Percentiles rank a stretch among this genome's conserved stretches.
phyloP scores from a whole-genome alignment of 768 basidiomycete genomes.

The Mycena epipterygia region DNA sequence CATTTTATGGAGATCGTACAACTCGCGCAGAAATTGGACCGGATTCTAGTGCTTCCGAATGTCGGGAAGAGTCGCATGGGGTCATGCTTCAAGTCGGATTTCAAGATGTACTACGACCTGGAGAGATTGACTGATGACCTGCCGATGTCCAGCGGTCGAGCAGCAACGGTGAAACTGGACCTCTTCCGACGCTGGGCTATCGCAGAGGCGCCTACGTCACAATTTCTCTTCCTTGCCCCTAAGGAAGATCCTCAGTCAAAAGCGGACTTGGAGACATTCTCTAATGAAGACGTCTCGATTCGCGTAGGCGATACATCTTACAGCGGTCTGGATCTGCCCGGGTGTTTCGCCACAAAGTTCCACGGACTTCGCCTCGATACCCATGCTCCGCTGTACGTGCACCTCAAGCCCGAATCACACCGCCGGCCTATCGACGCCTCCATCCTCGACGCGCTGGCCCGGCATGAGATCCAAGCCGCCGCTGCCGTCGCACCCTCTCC shows the following conservation, averaged over 20 bases:
- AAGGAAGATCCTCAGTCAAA: slow-evolving; percentile 19
- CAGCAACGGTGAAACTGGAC: slow-evolving; percentile 49
- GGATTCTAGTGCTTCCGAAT: slow-evolving; percentile 73
- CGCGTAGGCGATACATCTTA: slow-evolving; percentile 10
- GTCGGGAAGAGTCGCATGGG: slow-evolving; percentile 70
- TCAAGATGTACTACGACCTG: slow-evolving; percentile 65
- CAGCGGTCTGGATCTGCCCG: slow-evolving; percentile 15
- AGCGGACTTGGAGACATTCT: slow-evolving; percentile 2
- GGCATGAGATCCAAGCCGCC: slow-evolving; percentile 20
- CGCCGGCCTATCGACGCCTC: slow-evolving; percentile 29
- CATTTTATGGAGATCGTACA: slow-evolving; percentile 67
- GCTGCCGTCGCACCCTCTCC: neutral
- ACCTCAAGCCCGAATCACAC: slow-evolving; percentile 9
- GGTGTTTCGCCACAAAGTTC: slow-evolving; percentile 28
- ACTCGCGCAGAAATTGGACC: slow-evolving; percentile 63
- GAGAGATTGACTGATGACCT: slow-evolving; percentile 35
- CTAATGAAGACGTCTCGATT: slow-evolving; percentile 22
- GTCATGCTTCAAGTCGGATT: slow-evolving; percentile 62
- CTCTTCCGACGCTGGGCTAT: slow-evolving; percentile 56
- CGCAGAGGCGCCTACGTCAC: slow-evolving; percentile 47
- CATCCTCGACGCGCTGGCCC: slow-evolving; percentile 36
- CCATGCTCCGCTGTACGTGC: slow-evolving; percentile 26
- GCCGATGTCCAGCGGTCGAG: slow-evolving; percentile 25
- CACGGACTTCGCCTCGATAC: slow-evolving; percentile 13
- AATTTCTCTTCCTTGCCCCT: slow-evolving; percentile 52